phyloP scores from a whole-genome alignment of 345 rosid genomes.

The Moricandia moricandioides region DNA sequence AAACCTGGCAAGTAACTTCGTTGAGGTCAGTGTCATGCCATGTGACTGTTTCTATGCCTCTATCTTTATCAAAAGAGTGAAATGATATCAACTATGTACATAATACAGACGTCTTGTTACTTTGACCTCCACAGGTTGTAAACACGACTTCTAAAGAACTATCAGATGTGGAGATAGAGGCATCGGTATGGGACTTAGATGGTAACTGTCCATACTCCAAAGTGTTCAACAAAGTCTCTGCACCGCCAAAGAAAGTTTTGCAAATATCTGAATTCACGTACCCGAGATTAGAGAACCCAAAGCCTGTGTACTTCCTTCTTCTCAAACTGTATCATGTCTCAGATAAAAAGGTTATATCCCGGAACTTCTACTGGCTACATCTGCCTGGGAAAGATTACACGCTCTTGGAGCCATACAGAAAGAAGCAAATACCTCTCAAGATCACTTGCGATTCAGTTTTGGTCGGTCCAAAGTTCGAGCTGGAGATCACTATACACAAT shows the following conservation, averaged over 20 bases:
- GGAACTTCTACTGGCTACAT: slow-evolving; percentile 96
- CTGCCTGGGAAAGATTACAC: slow-evolving; percentile 78
- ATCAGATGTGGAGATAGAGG: slow-evolving; percentile 64
- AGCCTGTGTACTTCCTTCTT: slow-evolving; percentile 85
- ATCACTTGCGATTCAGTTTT: slow-evolving; percentile 52
- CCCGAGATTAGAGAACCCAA: slow-evolving; percentile 62
- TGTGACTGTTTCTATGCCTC: neutral
- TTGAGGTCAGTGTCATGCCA: slow-evolving; percentile 57
- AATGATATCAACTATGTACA: neutral
- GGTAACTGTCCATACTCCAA: slow-evolving; percentile 70
- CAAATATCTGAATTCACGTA: slow-evolving; percentile 69
- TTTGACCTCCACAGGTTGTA: slow-evolving; percentile 50
- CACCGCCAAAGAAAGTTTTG: slow-evolving; percentile 64
- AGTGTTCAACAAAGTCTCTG: slow-evolving; percentile 51
- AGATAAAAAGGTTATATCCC: slow-evolving; percentile 63
- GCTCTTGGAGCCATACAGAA: slow-evolving; percentile 67
- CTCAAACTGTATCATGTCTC: slow-evolving; percentile 74
- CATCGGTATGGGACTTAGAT: slow-evolving; percentile 83
- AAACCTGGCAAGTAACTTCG: slow-evolving; percentile 65
- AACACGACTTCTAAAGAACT: slow-evolving; percentile 70
- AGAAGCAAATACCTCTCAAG: slow-evolving; percentile 67
- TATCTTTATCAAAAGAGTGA: neutral
- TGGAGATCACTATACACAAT: slow-evolving; percentile 67
- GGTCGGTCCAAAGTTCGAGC: slow-evolving; percentile 64
- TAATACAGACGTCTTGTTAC: no score